phyloP scores from a whole-genome alignment of 768 basidiomycete species.

The Panaeolus cyanescens region DNA sequence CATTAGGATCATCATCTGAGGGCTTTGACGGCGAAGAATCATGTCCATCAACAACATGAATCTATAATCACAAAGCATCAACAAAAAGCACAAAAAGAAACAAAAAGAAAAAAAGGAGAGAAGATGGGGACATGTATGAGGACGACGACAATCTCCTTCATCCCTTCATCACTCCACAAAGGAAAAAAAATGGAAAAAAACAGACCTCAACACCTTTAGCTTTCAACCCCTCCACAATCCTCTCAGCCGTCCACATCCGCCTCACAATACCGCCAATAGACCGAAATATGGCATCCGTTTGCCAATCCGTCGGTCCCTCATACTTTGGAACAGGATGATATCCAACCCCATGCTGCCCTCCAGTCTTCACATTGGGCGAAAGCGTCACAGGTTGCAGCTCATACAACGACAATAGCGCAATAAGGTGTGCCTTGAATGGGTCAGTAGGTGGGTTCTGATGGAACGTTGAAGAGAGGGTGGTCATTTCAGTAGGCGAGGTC shows the following conservation, averaged over 20 bases:
- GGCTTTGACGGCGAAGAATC: not conserved
- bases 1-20: not conserved
- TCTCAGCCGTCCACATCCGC: constrained; percentile 60
- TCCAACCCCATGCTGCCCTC: not conserved
- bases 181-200: not conserved
- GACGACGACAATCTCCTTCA: too few relatives aligned
- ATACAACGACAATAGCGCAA: constrained; percentile 59
- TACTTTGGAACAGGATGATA: constrained; percentile 54
- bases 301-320: constrained; percentile 56
- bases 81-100: too few relatives aligned
- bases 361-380: too few relatives aligned
- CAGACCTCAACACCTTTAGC: constrained; percentile 17
- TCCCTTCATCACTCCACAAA: not conserved
- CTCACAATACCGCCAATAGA: constrained; percentile 51
- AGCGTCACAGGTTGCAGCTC: constrained; percentile 49
- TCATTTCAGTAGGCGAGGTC: too few relatives aligned
- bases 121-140: too few relatives aligned
- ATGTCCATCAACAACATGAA: not conserved
- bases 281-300: constrained; percentile 58
- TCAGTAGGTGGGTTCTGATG: constrained; percentile 12
- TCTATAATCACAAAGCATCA: not conserved
- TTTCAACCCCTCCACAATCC: constrained; percentile 40
- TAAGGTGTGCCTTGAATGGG: constrained; percentile 45
- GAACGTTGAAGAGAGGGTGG: not conserved
- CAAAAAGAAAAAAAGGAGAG: too few relatives aligned